These are phyloP conservation scores for Agapanthus africanus DNA, from an alignment of 106 monocot species.

Conservation along the genomic window DNA sequence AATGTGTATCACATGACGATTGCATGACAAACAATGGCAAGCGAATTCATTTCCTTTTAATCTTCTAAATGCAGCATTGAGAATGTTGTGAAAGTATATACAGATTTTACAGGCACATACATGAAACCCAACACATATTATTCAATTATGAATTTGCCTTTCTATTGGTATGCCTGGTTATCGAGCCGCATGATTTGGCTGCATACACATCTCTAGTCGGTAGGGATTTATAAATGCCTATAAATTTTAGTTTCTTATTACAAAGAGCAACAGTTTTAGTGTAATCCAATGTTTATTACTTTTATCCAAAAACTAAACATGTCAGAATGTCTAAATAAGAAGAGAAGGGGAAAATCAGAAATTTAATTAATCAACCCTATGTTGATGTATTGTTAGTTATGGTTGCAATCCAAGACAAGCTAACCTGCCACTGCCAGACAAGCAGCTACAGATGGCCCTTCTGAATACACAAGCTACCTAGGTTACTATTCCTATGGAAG, in stretches of 20 bases:
- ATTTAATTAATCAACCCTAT: background rate
- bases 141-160: background rate
- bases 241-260: no score
- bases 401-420: background rate
- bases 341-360: background rate
- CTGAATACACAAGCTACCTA: background rate
- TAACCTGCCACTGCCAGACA: background rate
- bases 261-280: no score
- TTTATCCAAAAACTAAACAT: no score
- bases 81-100: no score
- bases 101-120: no score
- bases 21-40: background rate
- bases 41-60: background rate
- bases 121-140: no score
- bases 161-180: no score
- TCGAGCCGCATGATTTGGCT: no score
- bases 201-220: no score
- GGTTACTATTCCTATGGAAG: no score
- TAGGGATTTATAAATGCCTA: no score
- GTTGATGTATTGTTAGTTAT: background rate
- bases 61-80: background rate
- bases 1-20: background rate
- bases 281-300: no score
- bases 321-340: background rate
- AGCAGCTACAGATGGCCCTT: background rate